Evolutionary conservation across 2,329 filamentous ascomycete species (phyloP), one percentile per base, ranked within the genome.

Genomic region (Coniochaeta ligniaria): DNA sequence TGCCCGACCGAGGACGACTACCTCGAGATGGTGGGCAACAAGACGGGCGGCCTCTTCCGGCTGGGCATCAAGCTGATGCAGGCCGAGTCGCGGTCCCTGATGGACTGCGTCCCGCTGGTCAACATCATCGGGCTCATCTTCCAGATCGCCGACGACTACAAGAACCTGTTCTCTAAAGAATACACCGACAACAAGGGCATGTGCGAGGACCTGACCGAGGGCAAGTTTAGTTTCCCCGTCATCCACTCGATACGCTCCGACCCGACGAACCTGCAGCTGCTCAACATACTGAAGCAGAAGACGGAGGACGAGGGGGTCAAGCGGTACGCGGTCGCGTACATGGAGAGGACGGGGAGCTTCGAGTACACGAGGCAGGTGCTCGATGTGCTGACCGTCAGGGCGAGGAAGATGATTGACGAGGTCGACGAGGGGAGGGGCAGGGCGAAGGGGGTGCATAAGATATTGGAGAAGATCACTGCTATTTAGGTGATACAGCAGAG

Each of bases 171-270:
- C 33, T 84, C 81, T 20, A 78, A 77, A n/a, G 81, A 87, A 69
- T 97, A 97, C 79, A 87, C 87, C 41, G 80, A 89, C 65, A 94
- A 96, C 74, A 98, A 98, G 78, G 95, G 94, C 57, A 84, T 96
- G 67, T 96, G 91, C 74, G 94, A 98, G 78, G 95, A 98, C 75
- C 77, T 98, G 67, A 97, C 92, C 1, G 95, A 98, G 77, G 94
- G 94, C 64, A 98, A 98, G 80, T 97, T 97, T 78, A 94, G 89
- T 28, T 97, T 97, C 72, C 92, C 93, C 45, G 88, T 98, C 69
- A 96, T 98, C 69, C 94, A 98, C 77, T 89, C 90, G 72, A 96
- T 98, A 67, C 90, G 91, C 62, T 78, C 88, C 62, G 84, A 92
- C 71, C 90, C 85, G 20, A 76, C 78, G 33, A 90, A 92, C 71